Conservation (phyloP, 1,139 yeast genomes). For the Geotrichum klebahnii region DNA sequence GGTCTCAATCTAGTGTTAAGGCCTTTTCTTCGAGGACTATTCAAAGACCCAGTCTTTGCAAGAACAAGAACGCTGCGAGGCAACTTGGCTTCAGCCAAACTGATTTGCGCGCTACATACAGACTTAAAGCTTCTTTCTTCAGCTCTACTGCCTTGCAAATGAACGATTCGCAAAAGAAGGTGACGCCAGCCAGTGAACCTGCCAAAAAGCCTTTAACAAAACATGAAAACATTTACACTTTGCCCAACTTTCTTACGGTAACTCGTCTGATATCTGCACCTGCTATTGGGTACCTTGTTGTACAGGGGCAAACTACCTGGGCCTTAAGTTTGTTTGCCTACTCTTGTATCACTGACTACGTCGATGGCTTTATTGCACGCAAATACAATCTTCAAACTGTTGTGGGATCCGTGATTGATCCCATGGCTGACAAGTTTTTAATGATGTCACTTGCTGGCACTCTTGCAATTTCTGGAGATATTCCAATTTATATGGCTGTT, state of each 20-base stretch:
- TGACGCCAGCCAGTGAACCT: not conserved
- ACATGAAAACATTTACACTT: conserved; percentile 61
- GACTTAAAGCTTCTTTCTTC: not conserved
- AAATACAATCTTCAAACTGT: conserved; percentile 70
- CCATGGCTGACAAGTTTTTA: conserved; percentile 87
- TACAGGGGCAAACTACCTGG: conserved; percentile 53
- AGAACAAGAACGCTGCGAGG: too few relatives aligned
- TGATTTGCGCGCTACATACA: not conserved
- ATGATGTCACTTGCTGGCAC: conserved; percentile 84
- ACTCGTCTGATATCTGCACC: conserved; percentile 80
- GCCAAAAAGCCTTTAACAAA: not conserved
- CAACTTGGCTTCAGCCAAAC: too few relatives aligned
- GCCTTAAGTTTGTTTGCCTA: conserved; percentile 75
- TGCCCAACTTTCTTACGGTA: conserved; percentile 81
- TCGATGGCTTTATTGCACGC: conserved; percentile 90
- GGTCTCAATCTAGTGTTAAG: too few relatives aligned
- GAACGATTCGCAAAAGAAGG: not conserved
- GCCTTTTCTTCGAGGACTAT: too few relatives aligned
- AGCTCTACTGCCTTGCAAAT: not conserved
- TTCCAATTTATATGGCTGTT: conserved; percentile 60
- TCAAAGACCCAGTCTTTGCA: too few relatives aligned
- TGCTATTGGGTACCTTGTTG: conserved; percentile 69
- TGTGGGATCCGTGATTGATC: conserved; percentile 88
- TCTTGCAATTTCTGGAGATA: conserved; percentile 59
- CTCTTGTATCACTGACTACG: conserved; percentile 83